Base-by-base conservation (phyloP, 2,329 filamentous ascomycete genomes). In the Fusarium tupiense region DNA sequence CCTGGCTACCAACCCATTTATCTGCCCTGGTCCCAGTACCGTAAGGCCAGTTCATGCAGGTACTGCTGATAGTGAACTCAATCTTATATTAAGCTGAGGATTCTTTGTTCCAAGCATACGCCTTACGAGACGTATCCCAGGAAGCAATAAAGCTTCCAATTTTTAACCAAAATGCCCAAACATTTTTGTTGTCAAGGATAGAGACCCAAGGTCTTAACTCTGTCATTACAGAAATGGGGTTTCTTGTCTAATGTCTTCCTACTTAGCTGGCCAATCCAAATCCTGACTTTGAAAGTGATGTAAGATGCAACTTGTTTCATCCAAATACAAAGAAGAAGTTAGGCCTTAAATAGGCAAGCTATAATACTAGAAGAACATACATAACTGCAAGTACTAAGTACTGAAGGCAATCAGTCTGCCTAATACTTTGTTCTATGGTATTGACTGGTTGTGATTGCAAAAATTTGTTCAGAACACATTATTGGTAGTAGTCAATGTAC, bases 11-110 rank as follows among this genome's bases (percentile, higher is more conserved):
- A 72, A 68, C 66, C 69, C 56, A 69, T 67, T 64, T 70, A 64
- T 60, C 31, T 62, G 66, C 74, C 70, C 76, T 67, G 49, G 71
- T 73, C 76, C 73, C 46, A 61, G 69, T n/a, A 35, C 64, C 72
- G 52, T 64, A 63, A 70, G 58, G 63, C 64, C 66, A 63, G 67
- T 67, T 73, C 63, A 78, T 78, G 73, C 74, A 78, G 74, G 73
- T 65, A 77, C 68, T 33, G 19, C n/a, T 37, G 16, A 17, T 29
- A 13, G 33, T 47, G 31, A 54, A 54, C 35, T 38, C 14, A 29
- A 29, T 26, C 35, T 26, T 26, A 37, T 38, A 29, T 47, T 22
- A 26, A 37, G 33, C 14, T 20, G 41, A 38, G 33, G 59, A 41
- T 37, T 67, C 53, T 54, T 49, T 41, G 14, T 37, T 37, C 24